phyloP scores from a whole-genome alignment of 2,329 filamentous ascomycete genomes.

The Botrytis porri region DNA sequence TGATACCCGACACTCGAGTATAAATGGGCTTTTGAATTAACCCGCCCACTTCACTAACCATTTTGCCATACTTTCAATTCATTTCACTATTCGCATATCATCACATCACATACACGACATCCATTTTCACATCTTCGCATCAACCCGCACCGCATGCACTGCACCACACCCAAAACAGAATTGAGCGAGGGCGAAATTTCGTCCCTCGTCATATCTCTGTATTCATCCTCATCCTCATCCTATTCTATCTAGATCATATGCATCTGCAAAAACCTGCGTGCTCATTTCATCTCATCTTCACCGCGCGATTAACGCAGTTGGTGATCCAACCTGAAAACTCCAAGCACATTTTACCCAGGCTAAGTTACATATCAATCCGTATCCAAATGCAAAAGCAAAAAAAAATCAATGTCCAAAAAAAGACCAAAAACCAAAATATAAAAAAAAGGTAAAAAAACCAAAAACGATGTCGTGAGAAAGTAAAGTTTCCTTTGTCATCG shows the following conservation, averaged over 20 bases:
- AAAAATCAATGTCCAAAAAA: not conserved
- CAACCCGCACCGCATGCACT: too few relatives aligned
- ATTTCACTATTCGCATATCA: not conserved
- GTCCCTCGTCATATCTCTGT: not conserved
- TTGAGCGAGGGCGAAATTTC: not conserved
- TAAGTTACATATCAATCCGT: slow-evolving; percentile 15
- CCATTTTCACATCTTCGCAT: not conserved
- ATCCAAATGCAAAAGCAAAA: slow-evolving; percentile 14
- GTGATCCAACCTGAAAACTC: slow-evolving; percentile 19
- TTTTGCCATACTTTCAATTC: not conserved
- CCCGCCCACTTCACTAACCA: not conserved
- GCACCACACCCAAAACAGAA: not conserved
- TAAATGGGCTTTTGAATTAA: not conserved
- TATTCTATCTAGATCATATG: not conserved
- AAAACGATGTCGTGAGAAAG: not conserved
- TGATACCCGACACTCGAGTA: not conserved
- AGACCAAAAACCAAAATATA: not conserved
- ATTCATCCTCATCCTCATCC: not conserved
- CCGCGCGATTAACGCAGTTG: slow-evolving; percentile 16
- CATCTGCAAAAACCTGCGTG: slow-evolving; percentile 17
- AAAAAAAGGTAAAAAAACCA: not conserved
- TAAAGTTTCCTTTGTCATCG: not conserved
- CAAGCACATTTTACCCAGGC: slow-evolving; percentile 15
- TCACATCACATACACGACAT: not conserved
- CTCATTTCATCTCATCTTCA: slow-evolving; percentile 19